Base-by-base conservation (phyloP, 495 filamentous ascomycete species). In the Hamigera avellanea region DNA sequence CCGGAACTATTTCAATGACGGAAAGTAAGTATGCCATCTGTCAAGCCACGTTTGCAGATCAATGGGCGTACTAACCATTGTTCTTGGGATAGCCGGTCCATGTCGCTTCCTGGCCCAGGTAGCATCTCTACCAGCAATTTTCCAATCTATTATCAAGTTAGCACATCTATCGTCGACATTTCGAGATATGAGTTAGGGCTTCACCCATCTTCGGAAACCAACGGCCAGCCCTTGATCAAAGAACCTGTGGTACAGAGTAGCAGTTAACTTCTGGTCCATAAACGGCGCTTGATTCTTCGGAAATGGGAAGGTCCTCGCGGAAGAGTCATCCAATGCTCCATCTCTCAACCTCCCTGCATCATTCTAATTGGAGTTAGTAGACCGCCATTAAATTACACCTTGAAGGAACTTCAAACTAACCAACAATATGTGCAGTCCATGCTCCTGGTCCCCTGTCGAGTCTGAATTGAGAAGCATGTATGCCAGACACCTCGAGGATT, bases 41-140 rank as follows among this genome's bases (percentile, higher is more conserved):
- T 9, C 21, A 23, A 23, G 4, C 9, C 21, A 4, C 21, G 21
- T 23, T 9, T 23, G 5, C 9, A 23, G 4, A 5, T 39, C 26
- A 39, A 26, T 3, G 32, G 15, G 14, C 36, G 15, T 13, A n/a
- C 14, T 23, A 16, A 18, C 25, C 26, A n/a, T 14, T 35, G 21
- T 23, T 9, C n/a, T 18, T 32, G 14, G 2, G n/a, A 8, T 1
- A 36, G 17, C 19, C 38, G 12, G 9, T 16, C 27, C 19, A 40
- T 27, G 27, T 33, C 8, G 1, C 33, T 2, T 4, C 38, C 19
- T 15, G 36, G 35, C 14, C 39, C 42, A 7, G 23, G 15, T 9
- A 48, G 9, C 7, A 39, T 21, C 12, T 48, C 44, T 15, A 37
- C n/a, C 2, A 52, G 28, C 18, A 42, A 16, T 27, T 48, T 52